A percentile compares a stretch with the other conserved stretches of the same genome.
Evolutionary conservation across 2,329 filamentous ascomycete genomes (phyloP).

Genomic region (Neopestalotiopsis sp.): DNA sequence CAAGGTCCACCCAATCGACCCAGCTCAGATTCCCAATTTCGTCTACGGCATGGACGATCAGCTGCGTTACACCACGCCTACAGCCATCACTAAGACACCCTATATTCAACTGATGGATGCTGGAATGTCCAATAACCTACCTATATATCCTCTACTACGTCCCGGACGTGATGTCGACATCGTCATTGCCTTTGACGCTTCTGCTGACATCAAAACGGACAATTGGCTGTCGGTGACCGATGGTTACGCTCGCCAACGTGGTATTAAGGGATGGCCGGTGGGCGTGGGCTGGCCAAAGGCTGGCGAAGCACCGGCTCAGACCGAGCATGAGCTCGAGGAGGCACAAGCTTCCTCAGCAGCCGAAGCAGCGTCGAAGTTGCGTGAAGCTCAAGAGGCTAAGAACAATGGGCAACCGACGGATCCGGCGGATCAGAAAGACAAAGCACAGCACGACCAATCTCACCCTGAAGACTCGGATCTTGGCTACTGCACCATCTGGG

Average conservation of each 20-base stretch:
- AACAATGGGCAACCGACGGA: conserved; percentile 33
- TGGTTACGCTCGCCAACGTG: conserved; percentile 88
- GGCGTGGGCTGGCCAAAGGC: conserved; percentile 89
- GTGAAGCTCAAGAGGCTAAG: conserved; percentile 52
- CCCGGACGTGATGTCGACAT: conserved; percentile 89
- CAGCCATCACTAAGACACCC: conserved; percentile 71
- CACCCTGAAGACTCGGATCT: conserved; percentile 65
- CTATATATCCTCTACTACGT: conserved; percentile 90
- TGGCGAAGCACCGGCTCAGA: conserved; percentile 62
- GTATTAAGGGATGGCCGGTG: conserved; percentile 92
- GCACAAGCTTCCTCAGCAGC: conserved; percentile 66
- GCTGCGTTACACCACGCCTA: conserved; percentile 78
- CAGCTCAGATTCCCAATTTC: conserved; percentile 89
- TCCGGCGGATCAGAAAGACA: conserved; percentile 34
- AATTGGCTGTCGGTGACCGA: conserved; percentile 97
- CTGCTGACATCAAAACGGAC: conserved; percentile 88
- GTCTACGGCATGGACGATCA: conserved; percentile 79
- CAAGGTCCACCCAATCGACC: conserved; percentile 94
- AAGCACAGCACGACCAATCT: conserved; percentile 46
- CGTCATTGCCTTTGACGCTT: conserved; percentile 91
- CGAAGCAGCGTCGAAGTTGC: conserved; percentile 69
- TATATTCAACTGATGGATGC: conserved; percentile 93
- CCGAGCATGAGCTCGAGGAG: conserved; percentile 68
- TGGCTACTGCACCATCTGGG: conserved; percentile 94
- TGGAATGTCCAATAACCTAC: conserved; percentile 97